Base-by-base conservation (phyloP, 306 rosid genomes). In the Datisca glomerata region DNA sequence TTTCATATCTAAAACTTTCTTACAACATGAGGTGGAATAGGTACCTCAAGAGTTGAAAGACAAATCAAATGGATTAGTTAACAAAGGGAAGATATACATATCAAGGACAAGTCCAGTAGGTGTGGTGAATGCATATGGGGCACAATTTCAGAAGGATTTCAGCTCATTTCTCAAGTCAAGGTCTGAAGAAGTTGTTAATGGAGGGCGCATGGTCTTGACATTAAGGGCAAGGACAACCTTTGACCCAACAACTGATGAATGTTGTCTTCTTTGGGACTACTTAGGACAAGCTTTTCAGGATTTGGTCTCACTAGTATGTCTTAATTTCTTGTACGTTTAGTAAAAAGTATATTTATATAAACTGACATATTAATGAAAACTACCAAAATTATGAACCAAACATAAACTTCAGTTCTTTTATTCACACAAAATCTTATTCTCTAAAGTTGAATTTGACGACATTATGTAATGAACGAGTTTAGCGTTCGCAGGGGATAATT, bases 161-260 rank as follows among this genome's bases (percentile, higher is more conserved):
- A 38, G 41, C 4, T 1, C 17, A 8, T 74, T 79, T 13, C 29
- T 79, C 1, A 41, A 22, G 20, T 57, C 35, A 45, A 73, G 83
- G 5, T 63, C 60, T 0, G 45, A 58, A 6, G 91, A 74, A 47
- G 40, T 79, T 4, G 55, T 34, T 0, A 9, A 7, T 1, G 70
- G 57, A 13, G 89, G 89, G 4, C 4, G 51, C 12, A 64, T 78
- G 82, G 67, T 70, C 2, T 51, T 74, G 0, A 67, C 76, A 0
- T 32, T 59, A 5, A 13, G 47, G 7, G 76, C 78, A 6, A 67
- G 65, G 6, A 23, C 42, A 37, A 19, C 37, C 20, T 21, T 43
- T 8, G 56, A 50, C 24, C 56, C 56, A 36, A 33, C 43, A 21
- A 21, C 56, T n/a, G 13, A 35, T n/a, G 45, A 69, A 22, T 24